Evolutionary conservation across 768 basidiomycete species (phyloP), one percentile per base, ranked within the genome.

Genomic region (Panus rudis): DNA sequence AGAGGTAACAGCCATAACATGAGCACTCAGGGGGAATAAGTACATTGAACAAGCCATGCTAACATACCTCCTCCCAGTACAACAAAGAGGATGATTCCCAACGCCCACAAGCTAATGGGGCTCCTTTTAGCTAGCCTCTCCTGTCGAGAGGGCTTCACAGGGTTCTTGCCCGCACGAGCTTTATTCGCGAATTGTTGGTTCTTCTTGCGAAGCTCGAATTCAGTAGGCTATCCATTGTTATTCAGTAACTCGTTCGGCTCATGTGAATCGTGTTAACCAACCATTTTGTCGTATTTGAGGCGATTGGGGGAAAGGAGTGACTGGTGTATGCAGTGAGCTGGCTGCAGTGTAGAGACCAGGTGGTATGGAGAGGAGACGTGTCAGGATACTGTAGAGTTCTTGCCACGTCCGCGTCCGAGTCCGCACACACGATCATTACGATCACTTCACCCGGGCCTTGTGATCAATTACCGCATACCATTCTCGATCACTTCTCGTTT

Each of bases 181-280:
- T 80, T 78, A 47, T 72, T 77, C 30, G 81, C 84, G 64, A 92
- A 92, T 65, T 88, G 82, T 45, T 73, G 74, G 62, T 90, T 92
- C 62, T 78, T 77, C 56, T 79, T 77, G 53, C 84, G 81, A 65
- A 89, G 73, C 56, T 90, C 87, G 60, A 85, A 88, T 69, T 84
- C 77, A 42, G 82, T 86, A 41, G 86, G 85, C 84, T 88, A 54
- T 37, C 16, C 41, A 23, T n/a, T 30, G 10, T 30, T 10, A n/a
- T 30, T n/a, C 10, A 30, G 28, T 30, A 30, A n/a, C 10, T n/a
- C n/a, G 28, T 30, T 10, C n/a, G 28, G n/a, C 10, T 10, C 28
- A 30, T 10, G 10, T n/a, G n/a, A 30, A 30, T 30, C n/a, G 10
- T 30, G 10, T 10, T 10, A 31, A 51, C 59, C n/a, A 32, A 65